These are phyloP conservation scores for Narthecium ossifragum DNA, from an alignment of 106 monocot species.

Conservation along the genomic window DNA sequence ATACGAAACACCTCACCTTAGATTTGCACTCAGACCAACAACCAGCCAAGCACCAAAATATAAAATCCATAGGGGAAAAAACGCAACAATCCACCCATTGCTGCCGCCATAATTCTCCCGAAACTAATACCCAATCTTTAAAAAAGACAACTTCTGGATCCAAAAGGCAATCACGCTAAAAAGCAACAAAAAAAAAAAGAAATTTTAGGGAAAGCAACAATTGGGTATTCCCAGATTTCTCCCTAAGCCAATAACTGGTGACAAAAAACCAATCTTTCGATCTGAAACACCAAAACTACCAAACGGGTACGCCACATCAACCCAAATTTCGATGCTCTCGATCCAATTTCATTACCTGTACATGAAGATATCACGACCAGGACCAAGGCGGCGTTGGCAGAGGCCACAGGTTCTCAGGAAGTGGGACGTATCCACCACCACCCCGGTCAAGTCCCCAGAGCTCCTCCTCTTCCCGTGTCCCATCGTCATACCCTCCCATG, in stretches of 20 bases:
- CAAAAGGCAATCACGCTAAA: not conserved
- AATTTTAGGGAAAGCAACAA: not conserved
- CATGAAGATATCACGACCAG: slow-evolving; percentile 51
- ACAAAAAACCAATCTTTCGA: not conserved
- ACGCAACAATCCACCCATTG: too few relatives aligned
- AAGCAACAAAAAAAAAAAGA: not conserved
- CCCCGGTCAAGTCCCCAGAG: slow-evolving; percentile 16
- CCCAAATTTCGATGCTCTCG: not conserved
- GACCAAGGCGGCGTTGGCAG: slow-evolving; percentile 41
- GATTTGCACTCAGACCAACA: too few relatives aligned
- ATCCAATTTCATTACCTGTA: slow-evolving; percentile 40
- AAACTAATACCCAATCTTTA: too few relatives aligned
- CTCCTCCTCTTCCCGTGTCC: slow-evolving; percentile 3
- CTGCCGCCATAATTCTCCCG: too few relatives aligned
- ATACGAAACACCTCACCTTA: too few relatives aligned
- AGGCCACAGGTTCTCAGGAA: slow-evolving; percentile 46
- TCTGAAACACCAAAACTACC: not conserved
- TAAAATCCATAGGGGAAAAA: too few relatives aligned
- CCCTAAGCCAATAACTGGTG: not conserved
- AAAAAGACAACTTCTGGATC: too few relatives aligned
- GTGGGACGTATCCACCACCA: slow-evolving; percentile 11
- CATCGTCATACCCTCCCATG: not conserved
- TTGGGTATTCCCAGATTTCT: too few relatives aligned
- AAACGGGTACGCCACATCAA: too few relatives aligned
- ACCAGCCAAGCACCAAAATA: too few relatives aligned